A percentile compares a stretch with the other conserved stretches of the same genome.
phyloP scores from a whole-genome alignment of 2,329 filamentous ascomycete genomes.

The Colletotrichum melonis region DNA sequence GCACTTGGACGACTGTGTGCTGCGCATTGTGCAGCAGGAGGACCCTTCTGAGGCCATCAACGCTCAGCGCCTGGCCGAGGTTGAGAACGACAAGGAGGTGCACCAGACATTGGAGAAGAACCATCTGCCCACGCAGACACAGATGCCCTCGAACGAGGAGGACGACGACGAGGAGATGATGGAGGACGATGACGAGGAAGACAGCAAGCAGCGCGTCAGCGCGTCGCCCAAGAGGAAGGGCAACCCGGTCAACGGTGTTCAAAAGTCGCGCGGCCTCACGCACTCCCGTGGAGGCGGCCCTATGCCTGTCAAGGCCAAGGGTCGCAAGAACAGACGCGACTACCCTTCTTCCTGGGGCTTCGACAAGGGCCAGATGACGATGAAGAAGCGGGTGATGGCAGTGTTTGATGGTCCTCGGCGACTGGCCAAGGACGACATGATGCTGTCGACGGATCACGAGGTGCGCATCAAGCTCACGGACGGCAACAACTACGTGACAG shows the following conservation, averaged over 20 bases:
- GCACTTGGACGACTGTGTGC: constrained; percentile 85
- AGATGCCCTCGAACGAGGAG: constrained; percentile 45
- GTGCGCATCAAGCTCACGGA: constrained; percentile 85
- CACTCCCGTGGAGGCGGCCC: constrained; percentile 80
- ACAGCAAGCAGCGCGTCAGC: constrained; percentile 55
- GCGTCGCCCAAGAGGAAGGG: constrained; percentile 65
- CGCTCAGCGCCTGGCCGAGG: constrained; percentile 72
- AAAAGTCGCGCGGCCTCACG: constrained; percentile 79
- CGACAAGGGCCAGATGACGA: constrained; percentile 92
- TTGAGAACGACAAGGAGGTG: constrained; percentile 72
- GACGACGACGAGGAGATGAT: constrained; percentile 67
- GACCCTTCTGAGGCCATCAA: constrained; percentile 78
- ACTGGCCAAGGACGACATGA: constrained; percentile 98
- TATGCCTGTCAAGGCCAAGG: constrained; percentile 65
- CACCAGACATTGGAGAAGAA: constrained; percentile 74
- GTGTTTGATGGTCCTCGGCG: constrained; percentile 90
- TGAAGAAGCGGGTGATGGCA: constrained; percentile 96
- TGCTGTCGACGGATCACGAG: constrained; percentile 95
- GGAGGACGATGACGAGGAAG: constrained; percentile 63
- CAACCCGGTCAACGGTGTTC: constrained; percentile 67
- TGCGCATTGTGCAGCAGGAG: constrained; percentile 78
- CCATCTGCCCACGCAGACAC: constrained; percentile 61
- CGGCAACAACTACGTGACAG: constrained; percentile 85
- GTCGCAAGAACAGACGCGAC: constrained; percentile 91
- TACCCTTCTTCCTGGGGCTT: constrained; percentile 96